phyloP scores from a whole-genome alignment of 2,329 filamentous ascomycete species.

The Achaetomium macrosporum region DNA sequence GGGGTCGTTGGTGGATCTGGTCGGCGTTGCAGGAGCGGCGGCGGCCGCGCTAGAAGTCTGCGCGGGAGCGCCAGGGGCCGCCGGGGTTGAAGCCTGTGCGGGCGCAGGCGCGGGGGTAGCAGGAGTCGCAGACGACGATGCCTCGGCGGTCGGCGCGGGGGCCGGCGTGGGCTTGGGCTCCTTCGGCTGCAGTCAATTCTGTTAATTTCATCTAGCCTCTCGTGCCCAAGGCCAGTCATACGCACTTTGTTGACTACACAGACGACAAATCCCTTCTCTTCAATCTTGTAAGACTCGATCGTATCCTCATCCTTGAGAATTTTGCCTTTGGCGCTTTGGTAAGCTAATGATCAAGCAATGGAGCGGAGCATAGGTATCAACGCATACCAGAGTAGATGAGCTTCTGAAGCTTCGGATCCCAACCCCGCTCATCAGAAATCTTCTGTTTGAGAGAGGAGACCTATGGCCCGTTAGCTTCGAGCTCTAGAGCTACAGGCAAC shows the following conservation, averaged over 20 bases:
- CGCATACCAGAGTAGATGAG: constrained; percentile 91
- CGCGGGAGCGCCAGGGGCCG: constrained; percentile 45
- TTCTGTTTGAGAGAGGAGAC: constrained; percentile 88
- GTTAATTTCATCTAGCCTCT: constrained; percentile 17
- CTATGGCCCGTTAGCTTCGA: constrained; percentile 32
- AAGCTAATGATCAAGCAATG: constrained; percentile 20
- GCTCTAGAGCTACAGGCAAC: background rate
- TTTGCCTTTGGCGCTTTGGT: constrained; percentile 65
- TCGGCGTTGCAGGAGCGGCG: constrained; percentile 44
- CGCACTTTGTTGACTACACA: constrained; percentile 94
- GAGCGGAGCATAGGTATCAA: background rate
- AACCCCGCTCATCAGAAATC: constrained; percentile 87
- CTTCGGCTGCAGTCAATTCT: constrained; percentile 15
- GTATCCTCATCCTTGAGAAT: constrained; percentile 97
- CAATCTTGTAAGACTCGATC: constrained; percentile 93
- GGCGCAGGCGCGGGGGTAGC: constrained; percentile 62
- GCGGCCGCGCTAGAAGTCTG: constrained; percentile 28
- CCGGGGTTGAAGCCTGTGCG: constrained; percentile 44
- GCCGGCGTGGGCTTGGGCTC: constrained; percentile 38
- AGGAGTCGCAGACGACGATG: constrained; percentile 52
- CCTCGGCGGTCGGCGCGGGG: constrained; percentile 39
- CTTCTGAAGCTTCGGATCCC: constrained; percentile 86
- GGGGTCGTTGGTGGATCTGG: constrained; percentile 49
- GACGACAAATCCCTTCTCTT: constrained; percentile 98
- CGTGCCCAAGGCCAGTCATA: constrained; percentile 16